Percentiles rank a stretch among this genome's conserved stretches.
Evolutionary conservation across 2,329 filamentous ascomycete species (phyloP).

Genomic region (Penicillium expansum): DNA sequence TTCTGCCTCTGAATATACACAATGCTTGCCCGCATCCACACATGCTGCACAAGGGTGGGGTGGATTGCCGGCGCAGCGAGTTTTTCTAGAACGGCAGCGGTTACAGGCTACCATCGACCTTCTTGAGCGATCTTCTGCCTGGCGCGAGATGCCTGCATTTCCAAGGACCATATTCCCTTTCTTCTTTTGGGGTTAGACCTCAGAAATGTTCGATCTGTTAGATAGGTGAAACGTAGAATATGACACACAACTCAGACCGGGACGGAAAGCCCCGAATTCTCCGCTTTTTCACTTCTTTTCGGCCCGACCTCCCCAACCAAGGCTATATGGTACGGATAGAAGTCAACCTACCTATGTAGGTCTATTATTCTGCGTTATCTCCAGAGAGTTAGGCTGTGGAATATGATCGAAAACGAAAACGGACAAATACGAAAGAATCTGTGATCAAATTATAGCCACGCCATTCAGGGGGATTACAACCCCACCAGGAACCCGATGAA

Average conservation of each 20-base stretch:
- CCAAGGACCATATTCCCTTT: slow-evolving; percentile 13
- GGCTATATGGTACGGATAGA: too few relatives aligned
- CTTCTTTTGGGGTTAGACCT: not conserved
- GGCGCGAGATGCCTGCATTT: slow-evolving; percentile 15
- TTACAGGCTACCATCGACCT: slow-evolving; percentile 36
- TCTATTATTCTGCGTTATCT: not conserved
- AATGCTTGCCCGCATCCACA: slow-evolving; percentile 31
- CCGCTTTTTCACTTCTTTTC: not conserved
- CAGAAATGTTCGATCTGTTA: not conserved
- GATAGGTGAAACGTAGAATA: not conserved
- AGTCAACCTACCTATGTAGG: too few relatives aligned
- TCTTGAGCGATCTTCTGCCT: slow-evolving; percentile 21
- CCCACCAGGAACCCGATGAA: slow-evolving; percentile 43
- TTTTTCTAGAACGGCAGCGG: slow-evolving; percentile 38
- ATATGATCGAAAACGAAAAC: not conserved
- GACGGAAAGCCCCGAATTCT: not conserved
- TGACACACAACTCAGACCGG: not conserved
- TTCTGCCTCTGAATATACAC: slow-evolving; percentile 39
- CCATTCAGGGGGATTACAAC: slow-evolving; percentile 49
- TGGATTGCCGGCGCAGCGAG: slow-evolving; percentile 36
- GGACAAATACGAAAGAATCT: not conserved
- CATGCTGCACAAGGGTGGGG: slow-evolving; percentile 38
- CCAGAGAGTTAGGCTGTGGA: too few relatives aligned
- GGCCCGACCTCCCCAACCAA: not conserved
- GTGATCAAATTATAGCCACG: slow-evolving; percentile 42